Evolutionary conservation across 352 stramenopile species (phyloP).

Genomic region (Pythium graminicola): DNA sequence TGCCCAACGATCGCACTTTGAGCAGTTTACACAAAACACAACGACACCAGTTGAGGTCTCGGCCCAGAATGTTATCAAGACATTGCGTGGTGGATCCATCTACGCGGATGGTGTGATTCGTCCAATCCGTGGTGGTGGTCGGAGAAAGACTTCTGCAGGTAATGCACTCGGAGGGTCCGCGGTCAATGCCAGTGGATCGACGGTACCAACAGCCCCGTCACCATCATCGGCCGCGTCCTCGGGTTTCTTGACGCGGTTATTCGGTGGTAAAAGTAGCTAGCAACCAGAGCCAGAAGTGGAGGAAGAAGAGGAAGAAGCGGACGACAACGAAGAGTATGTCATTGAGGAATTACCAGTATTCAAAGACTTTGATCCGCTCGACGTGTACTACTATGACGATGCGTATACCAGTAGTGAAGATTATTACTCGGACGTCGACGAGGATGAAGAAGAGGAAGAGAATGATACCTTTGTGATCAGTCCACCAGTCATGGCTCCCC

Average conservation of each 20-base stretch:
- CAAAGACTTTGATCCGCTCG: not conserved
- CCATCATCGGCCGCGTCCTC: constrained; percentile 21
- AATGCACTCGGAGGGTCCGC: not conserved
- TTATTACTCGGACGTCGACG: not conserved
- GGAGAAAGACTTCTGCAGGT: constrained; percentile 43
- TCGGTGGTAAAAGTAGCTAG: constrained; percentile 23
- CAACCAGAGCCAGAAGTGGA: constrained; percentile 9
- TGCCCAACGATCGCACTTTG: constrained; percentile 70
- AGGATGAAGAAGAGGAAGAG: constrained; percentile 1
- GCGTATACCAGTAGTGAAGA: not conserved
- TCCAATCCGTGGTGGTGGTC: constrained; percentile 62
- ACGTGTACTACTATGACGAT: constrained; percentile 3
- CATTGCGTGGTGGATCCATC: constrained; percentile 54
- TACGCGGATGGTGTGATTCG: constrained; percentile 65
- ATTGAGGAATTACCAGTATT: not conserved
- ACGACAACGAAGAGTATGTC: not conserved
- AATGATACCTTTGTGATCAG: not conserved
- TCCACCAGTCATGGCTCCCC: not conserved
- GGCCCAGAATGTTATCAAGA: constrained; percentile 45
- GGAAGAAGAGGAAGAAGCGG: constrained; percentile 2
- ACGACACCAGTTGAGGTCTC: constrained; percentile 34
- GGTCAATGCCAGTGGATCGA: not conserved
- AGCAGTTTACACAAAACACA: constrained; percentile 51
- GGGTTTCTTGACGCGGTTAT: constrained; percentile 26
- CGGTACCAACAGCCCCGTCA: constrained; percentile 19